Evolutionary conservation across 768 basidiomycete genomes (phyloP).

Genomic region (Lactarius vividus): DNA sequence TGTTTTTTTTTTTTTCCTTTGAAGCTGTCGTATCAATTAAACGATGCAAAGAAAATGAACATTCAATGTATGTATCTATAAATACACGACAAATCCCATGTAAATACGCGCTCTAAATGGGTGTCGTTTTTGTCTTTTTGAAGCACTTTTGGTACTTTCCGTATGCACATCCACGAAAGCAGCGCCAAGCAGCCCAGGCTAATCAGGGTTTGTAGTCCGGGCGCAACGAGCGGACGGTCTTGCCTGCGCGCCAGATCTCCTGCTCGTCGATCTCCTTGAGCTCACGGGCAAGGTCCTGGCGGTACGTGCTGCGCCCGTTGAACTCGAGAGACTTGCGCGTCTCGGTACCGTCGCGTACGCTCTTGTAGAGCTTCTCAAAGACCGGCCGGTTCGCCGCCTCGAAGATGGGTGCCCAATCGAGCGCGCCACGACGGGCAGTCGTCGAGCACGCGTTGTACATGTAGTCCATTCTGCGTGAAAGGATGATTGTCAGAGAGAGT

Average conservation of each 20-base stretch:
- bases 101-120: conserved; percentile 9
- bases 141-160: not conserved
- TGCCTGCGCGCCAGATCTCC: conserved; percentile 98
- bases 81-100: conserved; percentile 8
- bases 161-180: not conserved
- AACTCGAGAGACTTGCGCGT: conserved; percentile 96
- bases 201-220: conserved; percentile 69
- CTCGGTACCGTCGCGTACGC: conserved; percentile 93
- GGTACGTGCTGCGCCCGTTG: conserved; percentile 90
- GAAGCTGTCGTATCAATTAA: not conserved
- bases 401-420: conserved; percentile 98
- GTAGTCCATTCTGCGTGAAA: conserved; percentile 81
- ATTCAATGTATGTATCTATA: not conserved
- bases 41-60: not conserved
- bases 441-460: conserved; percentile 99
- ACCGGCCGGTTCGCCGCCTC: conserved; percentile 92
- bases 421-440: conserved; percentile 96
- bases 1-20: not conserved
- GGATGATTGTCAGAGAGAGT: not conserved
- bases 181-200: not conserved
- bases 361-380: conserved; percentile 93
- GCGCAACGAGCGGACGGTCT: conserved; percentile 85
- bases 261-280: conserved; percentile 94
- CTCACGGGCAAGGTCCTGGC: conserved; percentile 88
- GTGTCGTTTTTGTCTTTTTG: not conserved